Evolutionary conservation across 2,329 filamentous ascomycete species (phyloP), one percentile per base, ranked within the genome.

Genomic region (Fusarium liriodendri): DNA sequence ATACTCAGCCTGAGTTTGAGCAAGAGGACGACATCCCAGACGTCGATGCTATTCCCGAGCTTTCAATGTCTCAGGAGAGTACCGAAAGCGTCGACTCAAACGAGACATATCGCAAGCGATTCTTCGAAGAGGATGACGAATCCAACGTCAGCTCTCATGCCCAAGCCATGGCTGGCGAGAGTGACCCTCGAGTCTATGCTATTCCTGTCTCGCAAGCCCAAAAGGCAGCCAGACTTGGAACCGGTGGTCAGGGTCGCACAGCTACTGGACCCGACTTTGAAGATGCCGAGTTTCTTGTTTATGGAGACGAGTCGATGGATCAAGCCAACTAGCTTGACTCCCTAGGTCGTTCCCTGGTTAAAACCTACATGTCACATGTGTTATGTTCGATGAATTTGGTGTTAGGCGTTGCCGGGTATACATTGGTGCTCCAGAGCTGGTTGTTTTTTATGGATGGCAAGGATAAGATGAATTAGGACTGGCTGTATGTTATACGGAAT

Each of bases 241-340:
- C 70, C 13, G 38, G 79, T 6, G 85, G 80, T 1, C 86, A 89
- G 77, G 87, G 89, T 77, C 89, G 88, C 72, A 81, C 82, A 72
- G 80, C 80, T 6, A 74, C 83, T 0, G 83, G 83, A 47, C 81
- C 82, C 20, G 92, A 94, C 79, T 94, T 94, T 79, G 91, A 88
- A 66, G 93, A 95, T 67, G 92, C 92, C 0, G 86, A 89, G 1
- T 95, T 95, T 69, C 80, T 92, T 62, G 89, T 90, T 65, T 84
- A 78, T 35, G 76, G 73, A 14, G 81, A 80, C 42, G 84, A 84
- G 55, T 84, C 87, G 14, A 85, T 88, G 84, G 80, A 83, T 6
- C 72, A 77, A 42, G 65, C 67, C 18, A 71, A 75, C 42, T 76
- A 68, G 37, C 35, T 45, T 37, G 22, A 38, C 14, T 14, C 42